Conservation (phyloP, 768 basidiomycete genomes). For the Naganishia kalamii region DNA sequence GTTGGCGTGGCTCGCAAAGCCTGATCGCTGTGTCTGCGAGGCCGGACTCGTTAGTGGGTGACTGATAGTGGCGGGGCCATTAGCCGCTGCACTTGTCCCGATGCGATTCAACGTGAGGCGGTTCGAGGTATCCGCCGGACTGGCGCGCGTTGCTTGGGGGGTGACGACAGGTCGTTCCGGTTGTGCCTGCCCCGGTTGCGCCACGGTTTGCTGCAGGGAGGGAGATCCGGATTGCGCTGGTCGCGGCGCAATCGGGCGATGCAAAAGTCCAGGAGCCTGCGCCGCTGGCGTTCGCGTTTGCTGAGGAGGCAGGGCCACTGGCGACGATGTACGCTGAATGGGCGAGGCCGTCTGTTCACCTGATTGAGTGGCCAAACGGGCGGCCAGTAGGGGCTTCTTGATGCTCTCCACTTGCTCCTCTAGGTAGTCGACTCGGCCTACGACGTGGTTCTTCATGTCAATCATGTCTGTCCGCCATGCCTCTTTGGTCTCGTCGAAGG, state of each 20-base stretch:
- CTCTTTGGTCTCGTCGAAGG: constrained; percentile 1
- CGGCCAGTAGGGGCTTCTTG: neutral
- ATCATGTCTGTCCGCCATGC: constrained; percentile 9
- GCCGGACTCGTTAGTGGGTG: no score
- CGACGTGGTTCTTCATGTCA: constrained; percentile 10
- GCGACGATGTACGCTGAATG: neutral
- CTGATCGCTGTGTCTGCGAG: no score
- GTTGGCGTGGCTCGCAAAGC: no score
- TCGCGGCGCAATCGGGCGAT: no score
- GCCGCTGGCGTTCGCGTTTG: no score
- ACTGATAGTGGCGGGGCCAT: no score
- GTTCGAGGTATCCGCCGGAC: neutral
- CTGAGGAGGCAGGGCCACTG: neutral
- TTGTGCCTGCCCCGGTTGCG: no score
- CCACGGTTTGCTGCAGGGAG: no score
- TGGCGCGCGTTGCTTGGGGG: neutral
- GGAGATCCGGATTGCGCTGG: no score
- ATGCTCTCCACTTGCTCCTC: neutral
- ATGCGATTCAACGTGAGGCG: neutral
- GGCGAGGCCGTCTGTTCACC: neutral
- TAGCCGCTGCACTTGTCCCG: no score
- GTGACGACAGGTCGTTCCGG: no score
- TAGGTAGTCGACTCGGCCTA: constrained; percentile 7
- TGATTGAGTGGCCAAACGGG: neutral
- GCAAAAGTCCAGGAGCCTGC: no score